A percentile compares a stretch with the other conserved stretches of the same genome.
These are phyloP conservation scores for Salvia hispanica DNA, from an alignment of 257 asterid genomes.

Conservation along the genomic window DNA sequence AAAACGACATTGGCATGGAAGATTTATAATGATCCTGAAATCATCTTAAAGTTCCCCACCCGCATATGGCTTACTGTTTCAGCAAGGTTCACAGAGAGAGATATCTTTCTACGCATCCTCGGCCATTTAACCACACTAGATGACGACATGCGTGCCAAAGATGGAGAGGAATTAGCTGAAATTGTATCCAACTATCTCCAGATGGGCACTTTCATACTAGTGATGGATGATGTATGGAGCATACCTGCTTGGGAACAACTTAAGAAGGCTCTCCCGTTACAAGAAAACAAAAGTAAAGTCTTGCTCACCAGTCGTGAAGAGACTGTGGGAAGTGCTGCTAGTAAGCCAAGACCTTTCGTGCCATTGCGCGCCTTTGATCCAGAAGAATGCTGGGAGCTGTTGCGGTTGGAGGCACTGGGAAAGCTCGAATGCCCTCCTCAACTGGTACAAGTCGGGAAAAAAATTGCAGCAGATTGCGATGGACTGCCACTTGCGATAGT, in stretches of 20 bases:
- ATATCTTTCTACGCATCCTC: no score
- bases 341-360: constrained; percentile 13
- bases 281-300: constrained; percentile 32
- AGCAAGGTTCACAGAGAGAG: no score
- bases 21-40: no score
- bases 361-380: constrained; percentile 30
- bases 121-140: no score
- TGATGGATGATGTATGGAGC: constrained; percentile 42
- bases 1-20: constrained; percentile 51
- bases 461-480: background rate
- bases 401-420: constrained; percentile 1
- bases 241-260: constrained; percentile 33
- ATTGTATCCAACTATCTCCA: no score
- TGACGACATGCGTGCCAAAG: no score
- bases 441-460: background rate
- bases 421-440: background rate
- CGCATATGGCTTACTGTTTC: no score
- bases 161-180: no score
- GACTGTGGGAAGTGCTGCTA: constrained; percentile 30
- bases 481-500: background rate
- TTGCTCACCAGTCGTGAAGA: constrained; percentile 41
- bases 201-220: no score
- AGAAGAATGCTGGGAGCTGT: constrained; percentile 42
- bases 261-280: constrained; percentile 34
- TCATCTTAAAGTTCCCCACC: no score